A percentile compares a stretch with the other conserved stretches of the same genome.
Evolutionary conservation across 2,329 filamentous ascomycete genomes (phyloP).

Genomic region (Torrubiellomyces zombiae): DNA sequence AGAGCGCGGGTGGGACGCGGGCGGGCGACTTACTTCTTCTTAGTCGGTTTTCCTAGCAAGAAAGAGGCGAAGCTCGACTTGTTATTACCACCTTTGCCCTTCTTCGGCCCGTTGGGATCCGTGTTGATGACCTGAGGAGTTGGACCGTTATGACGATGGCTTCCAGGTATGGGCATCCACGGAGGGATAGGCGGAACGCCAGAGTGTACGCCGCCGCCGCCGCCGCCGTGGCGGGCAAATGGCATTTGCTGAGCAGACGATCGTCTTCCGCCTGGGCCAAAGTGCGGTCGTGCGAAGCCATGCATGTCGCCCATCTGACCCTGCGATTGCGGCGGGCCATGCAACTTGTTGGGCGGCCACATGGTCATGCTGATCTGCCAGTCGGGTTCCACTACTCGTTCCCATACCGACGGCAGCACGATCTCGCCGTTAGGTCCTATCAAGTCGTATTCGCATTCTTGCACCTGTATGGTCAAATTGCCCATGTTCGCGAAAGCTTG

Average conservation of each 20-base stretch:
- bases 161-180: too few relatives aligned
- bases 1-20: not conserved
- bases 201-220: too few relatives aligned
- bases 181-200: too few relatives aligned
- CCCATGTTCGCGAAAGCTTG: constrained; percentile 72
- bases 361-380: constrained; percentile 36
- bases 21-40: constrained; percentile 8
- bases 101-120: too few relatives aligned
- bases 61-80: constrained; percentile 6
- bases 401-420: constrained; percentile 64
- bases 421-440: constrained; percentile 67
- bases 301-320: constrained; percentile 3
- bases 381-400: constrained; percentile 64
- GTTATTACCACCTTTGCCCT: constrained; percentile 6
- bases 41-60: constrained; percentile 7
- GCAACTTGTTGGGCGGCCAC: constrained; percentile 38
- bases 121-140: too few relatives aligned
- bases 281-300: too few relatives aligned
- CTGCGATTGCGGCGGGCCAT: too few relatives aligned
- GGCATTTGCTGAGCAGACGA: too few relatives aligned
- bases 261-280: too few relatives aligned
- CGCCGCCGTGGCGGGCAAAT: too few relatives aligned
- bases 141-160: too few relatives aligned
- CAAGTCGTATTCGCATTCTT: constrained; percentile 65
- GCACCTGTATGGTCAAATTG: constrained; percentile 57